phyloP scores from a whole-genome alignment of 163 green algal genomes.

The Scenedesmus sp. region DNA sequence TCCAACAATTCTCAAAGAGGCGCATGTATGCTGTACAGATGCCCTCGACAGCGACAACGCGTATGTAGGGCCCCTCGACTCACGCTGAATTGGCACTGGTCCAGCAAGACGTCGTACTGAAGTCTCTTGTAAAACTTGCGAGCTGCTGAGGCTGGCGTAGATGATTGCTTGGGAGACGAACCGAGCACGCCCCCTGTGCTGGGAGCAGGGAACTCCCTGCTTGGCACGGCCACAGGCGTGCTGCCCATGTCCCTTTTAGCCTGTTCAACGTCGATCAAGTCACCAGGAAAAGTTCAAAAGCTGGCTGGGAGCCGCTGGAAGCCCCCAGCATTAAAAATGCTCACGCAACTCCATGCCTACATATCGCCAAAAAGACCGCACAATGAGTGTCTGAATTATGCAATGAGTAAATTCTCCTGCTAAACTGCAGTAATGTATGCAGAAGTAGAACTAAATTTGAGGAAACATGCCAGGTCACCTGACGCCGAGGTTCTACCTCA shows the following conservation, averaged over 20 bases:
- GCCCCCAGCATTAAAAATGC: not conserved
- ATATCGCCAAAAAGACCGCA: not conserved
- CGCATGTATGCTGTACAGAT: not conserved
- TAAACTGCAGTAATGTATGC: not conserved
- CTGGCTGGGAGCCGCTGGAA: not conserved
- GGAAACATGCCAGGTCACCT: not conserved
- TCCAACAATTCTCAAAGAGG: not conserved
- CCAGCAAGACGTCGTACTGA: constrained; percentile 21
- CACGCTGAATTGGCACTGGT: constrained; percentile 41
- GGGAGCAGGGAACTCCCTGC: constrained; percentile 11
- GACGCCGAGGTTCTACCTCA: not conserved
- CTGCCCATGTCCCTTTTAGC: not conserved
- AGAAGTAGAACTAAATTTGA: not conserved
- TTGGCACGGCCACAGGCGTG: constrained; percentile 20
- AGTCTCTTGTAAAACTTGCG: constrained; percentile 48
- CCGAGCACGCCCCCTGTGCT: not conserved
- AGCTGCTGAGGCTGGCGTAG: constrained; percentile 1
- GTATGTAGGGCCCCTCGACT: not conserved
- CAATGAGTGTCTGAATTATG: not conserved
- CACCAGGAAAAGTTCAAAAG: not conserved
- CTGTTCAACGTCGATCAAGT: not conserved
- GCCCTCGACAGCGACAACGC: not conserved
- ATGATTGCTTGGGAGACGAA: not conserved
- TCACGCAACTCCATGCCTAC: not conserved
- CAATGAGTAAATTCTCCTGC: too few species aligned